Evolutionary conservation across 2,329 filamentous ascomycete species (phyloP).

Genomic region (Aspergillus awamori): DNA sequence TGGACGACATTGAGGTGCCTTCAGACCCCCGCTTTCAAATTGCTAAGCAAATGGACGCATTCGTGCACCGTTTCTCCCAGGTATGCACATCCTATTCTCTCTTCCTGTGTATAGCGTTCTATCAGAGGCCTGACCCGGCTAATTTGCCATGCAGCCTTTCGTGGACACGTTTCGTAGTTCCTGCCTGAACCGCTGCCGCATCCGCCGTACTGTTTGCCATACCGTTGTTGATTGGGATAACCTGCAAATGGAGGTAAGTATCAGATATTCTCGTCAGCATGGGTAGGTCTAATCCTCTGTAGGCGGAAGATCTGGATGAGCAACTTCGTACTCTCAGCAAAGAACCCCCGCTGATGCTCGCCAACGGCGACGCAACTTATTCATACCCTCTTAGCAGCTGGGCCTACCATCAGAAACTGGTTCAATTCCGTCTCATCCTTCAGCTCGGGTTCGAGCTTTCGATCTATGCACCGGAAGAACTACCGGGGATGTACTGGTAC

Average conservation of each 20-base stretch:
- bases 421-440: conserved; percentile 81
- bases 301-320: conserved; percentile 71
- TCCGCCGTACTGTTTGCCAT: conserved; percentile 87
- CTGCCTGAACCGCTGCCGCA: conserved; percentile 86
- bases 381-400: conserved; percentile 80
- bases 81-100: conserved; percentile 29
- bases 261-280: background rate
- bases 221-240: conserved; percentile 80
- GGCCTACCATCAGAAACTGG: conserved; percentile 88
- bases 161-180: conserved; percentile 81
- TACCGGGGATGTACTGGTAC: conserved; percentile 90
- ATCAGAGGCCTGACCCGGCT: conserved; percentile 2
- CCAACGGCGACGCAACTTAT: conserved; percentile 60
- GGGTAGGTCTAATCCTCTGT: conserved; percentile 5
- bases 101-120: background rate
- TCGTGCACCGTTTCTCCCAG: conserved; percentile 57
- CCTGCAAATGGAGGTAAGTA: conserved; percentile 71
- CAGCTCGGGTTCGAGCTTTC: conserved; percentile 94
- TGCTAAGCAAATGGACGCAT: conserved; percentile 72
- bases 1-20: conserved; percentile 74
- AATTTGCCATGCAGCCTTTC: conserved; percentile 63
- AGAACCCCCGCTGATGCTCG: conserved; percentile 61
- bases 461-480: conserved; percentile 83
- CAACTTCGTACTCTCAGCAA: conserved; percentile 64
- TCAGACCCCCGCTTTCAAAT: conserved; percentile 75